These are phyloP conservation scores for Monascus purpureus DNA, from an alignment of 495 filamentous ascomycete genomes.

Conservation along the genomic window DNA sequence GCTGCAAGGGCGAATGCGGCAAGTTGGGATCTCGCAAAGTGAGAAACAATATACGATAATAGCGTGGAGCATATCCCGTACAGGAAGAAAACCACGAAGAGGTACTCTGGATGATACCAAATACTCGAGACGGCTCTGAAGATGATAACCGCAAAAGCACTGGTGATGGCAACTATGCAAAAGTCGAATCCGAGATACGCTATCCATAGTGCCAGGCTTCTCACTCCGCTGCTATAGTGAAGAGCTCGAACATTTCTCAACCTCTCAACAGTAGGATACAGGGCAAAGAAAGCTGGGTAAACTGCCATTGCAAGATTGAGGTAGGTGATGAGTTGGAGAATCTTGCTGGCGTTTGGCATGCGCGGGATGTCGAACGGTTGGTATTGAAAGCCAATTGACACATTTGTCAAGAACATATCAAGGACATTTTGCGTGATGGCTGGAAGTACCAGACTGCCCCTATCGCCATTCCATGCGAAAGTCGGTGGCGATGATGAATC, in stretches of 20 bases:
- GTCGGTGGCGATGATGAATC: slow-evolving; percentile 36
- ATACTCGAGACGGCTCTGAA: slow-evolving; percentile 42
- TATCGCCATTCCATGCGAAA: slow-evolving; percentile 43
- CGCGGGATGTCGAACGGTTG: slow-evolving; percentile 58
- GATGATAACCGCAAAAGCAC: slow-evolving; percentile 45
- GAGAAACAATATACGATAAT: slow-evolving; percentile 57
- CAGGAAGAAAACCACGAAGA: slow-evolving; percentile 61
- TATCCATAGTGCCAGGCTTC: slow-evolving; percentile 57
- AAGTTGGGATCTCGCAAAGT: slow-evolving; percentile 54
- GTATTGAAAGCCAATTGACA: slow-evolving; percentile 51
- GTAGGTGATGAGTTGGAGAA: slow-evolving; percentile 68
- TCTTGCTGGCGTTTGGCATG: slow-evolving; percentile 46
- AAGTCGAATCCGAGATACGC: slow-evolving; percentile 74
- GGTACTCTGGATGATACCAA: slow-evolving; percentile 65
- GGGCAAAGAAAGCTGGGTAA: slow-evolving; percentile 71
- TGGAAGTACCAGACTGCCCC: slow-evolving; percentile 35
- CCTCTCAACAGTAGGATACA: slow-evolving; percentile 74
- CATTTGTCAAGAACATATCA: slow-evolving; percentile 48
- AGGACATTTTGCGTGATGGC: slow-evolving; percentile 61
- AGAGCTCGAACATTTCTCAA: slow-evolving; percentile 63
- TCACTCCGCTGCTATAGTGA: slow-evolving; percentile 76
- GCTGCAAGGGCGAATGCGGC: slow-evolving; percentile 64
- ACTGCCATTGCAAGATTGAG: slow-evolving; percentile 60
- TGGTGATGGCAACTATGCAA: slow-evolving; percentile 44
- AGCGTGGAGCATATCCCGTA: slow-evolving; percentile 61